A percentile compares a stretch with the other conserved stretches of the same genome.
These are phyloP conservation scores for Suillus lakei DNA, from an alignment of 768 basidiomycete species.

Conservation along the genomic window DNA sequence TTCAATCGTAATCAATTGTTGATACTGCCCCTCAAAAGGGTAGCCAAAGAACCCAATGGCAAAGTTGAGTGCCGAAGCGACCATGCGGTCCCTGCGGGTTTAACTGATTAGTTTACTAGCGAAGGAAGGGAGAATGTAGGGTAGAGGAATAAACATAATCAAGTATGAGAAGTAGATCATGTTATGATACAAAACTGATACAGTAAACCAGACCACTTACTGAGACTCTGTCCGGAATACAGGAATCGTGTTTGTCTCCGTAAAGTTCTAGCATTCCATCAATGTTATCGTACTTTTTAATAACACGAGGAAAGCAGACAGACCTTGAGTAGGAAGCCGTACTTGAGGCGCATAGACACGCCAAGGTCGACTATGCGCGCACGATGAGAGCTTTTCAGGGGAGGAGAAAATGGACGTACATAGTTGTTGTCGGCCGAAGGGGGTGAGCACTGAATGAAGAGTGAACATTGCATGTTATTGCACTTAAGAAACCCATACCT, in stretches of 20 bases:
- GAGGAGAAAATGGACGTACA: conserved; percentile 49
- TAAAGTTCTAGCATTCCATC: conserved; percentile 55
- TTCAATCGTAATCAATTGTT: conserved; percentile 80
- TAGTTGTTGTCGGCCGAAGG: conserved; percentile 86
- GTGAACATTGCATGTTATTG: not conserved
- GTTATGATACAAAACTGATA: not conserved
- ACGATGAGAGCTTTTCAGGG: not conserved
- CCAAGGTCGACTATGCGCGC: conserved; percentile 59
- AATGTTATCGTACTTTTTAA: not conserved
- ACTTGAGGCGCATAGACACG: conserved; percentile 75
- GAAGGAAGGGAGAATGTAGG: not conserved
- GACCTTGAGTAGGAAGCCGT: conserved; percentile 75
- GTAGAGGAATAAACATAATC: not conserved
- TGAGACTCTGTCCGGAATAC: conserved; percentile 84
- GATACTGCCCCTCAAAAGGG: conserved; percentile 73
- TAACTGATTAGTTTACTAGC: not conserved
- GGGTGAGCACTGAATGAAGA: conserved; percentile 67
- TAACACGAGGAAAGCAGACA: not conserved
- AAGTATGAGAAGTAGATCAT: not conserved
- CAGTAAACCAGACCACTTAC: conserved; percentile 37
- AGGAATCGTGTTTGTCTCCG: conserved; percentile 61
- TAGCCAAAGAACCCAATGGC: conserved; percentile 80
- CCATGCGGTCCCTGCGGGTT: conserved; percentile 67
- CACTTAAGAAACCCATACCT: conserved; percentile 40
- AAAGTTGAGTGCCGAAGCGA: conserved; percentile 66